These are phyloP conservation scores for Odonthalia washingtoniensis DNA, from an alignment of 31 red algal genomes.

Conservation along the genomic window DNA sequence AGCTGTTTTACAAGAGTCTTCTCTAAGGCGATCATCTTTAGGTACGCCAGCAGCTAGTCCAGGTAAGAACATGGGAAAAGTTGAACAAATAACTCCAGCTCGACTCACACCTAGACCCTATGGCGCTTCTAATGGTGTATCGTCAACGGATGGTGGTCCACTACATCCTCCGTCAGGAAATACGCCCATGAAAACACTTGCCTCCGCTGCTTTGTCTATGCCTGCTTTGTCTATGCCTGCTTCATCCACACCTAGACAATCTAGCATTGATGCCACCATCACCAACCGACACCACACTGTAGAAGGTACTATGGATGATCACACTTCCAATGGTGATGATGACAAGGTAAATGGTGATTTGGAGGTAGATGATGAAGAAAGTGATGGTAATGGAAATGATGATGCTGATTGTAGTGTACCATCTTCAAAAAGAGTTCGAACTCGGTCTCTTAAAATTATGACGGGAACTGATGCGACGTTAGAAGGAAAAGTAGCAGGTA, in stretches of 20 bases:
- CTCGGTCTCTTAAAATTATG: too few species aligned
- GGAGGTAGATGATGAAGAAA: background rate
- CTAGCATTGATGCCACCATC: too few species aligned
- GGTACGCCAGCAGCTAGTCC: background rate
- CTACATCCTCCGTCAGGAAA: background rate
- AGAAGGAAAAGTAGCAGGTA: too few species aligned
- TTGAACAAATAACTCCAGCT: background rate
- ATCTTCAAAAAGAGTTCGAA: too few species aligned
- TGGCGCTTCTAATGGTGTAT: background rate
- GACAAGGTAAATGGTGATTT: too few species aligned
- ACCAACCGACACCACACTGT: too few species aligned
- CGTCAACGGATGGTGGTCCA: background rate
- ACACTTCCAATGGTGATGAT: too few species aligned
- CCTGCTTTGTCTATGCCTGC: slow-evolving; percentile 39
- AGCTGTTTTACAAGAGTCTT: background rate
- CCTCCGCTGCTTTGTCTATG: slow-evolving; percentile 50
- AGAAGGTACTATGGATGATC: too few species aligned
- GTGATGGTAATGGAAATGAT: background rate
- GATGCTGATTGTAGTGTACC: background rate
- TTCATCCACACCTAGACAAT: too few species aligned
- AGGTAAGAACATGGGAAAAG: background rate
- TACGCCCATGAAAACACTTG: slow-evolving; percentile 54
- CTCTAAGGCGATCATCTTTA: background rate
- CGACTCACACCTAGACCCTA: background rate
- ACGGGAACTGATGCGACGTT: too few species aligned